Evolutionary conservation across 345 rosid species (phyloP).

Genomic region (Brassica carinata): DNA sequence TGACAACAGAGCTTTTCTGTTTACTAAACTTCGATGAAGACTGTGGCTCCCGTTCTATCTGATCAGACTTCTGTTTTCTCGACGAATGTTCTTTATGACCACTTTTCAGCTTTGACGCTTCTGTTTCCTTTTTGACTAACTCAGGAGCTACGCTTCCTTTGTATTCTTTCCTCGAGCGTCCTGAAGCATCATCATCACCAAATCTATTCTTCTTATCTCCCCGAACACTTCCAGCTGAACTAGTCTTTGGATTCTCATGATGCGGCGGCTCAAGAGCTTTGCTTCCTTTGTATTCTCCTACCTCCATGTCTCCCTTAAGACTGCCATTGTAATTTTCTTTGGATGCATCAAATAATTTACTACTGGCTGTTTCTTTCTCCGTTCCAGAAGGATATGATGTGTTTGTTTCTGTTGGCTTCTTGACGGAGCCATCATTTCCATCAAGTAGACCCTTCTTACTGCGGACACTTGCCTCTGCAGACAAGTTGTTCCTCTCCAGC

Average conservation of each 20-base stretch:
- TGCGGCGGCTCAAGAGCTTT: background rate
- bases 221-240: background rate
- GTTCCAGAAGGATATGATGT: background rate
- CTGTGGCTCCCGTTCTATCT: background rate
- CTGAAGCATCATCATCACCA: background rate
- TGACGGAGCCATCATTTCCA: background rate
- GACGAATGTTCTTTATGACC: background rate
- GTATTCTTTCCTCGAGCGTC: background rate
- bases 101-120: background rate
- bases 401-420: background rate
- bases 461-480: background rate
- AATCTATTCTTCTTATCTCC: background rate
- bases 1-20: background rate
- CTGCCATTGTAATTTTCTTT: background rate
- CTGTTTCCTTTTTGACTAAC: background rate
- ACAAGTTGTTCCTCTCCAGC: background rate
- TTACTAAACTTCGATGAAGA: background rate
- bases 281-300: background rate
- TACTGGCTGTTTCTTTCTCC: background rate
- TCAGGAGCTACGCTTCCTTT: background rate
- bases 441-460: background rate
- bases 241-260: background rate
- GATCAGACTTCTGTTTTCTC: background rate
- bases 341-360: background rate
- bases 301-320: background rate